Percentiles rank a stretch among this genome's conserved stretches.
Conservation (phyloP, 2,329 filamentous ascomycete species). For the Pyrenochaeta sp. region DNA sequence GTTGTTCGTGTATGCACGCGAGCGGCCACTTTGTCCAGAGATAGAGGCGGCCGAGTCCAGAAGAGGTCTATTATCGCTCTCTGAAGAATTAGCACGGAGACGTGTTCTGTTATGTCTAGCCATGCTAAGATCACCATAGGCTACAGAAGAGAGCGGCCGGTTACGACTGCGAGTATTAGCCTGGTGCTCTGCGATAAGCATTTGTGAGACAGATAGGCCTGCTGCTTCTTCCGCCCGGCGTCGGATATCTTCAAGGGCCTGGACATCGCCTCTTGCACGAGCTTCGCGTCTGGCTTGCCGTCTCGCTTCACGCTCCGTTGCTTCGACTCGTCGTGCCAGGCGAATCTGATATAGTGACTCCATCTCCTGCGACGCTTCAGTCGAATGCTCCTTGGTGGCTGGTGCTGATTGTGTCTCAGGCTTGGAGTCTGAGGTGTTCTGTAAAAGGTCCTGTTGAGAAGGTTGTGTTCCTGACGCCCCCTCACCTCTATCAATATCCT, state of each 20-base stretch:
- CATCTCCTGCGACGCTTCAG: constrained; percentile 71
- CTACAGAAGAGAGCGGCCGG: constrained; percentile 75
- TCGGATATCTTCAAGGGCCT: constrained; percentile 68
- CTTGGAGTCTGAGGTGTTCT: too few species aligned
- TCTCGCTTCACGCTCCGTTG: constrained; percentile 80
- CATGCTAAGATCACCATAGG: constrained; percentile 78
- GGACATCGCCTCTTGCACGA: constrained; percentile 72
- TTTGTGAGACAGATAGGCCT: constrained; percentile 51
- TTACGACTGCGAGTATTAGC: constrained; percentile 64
- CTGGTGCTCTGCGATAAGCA: constrained; percentile 67
- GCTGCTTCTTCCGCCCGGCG: constrained; percentile 58
- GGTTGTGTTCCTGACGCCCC: too few species aligned
- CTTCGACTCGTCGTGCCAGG: constrained; percentile 75
- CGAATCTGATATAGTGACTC: constrained; percentile 90
- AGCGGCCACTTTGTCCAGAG: constrained; percentile 39
- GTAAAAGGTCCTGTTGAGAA: too few species aligned
- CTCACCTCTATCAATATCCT: too few species aligned
- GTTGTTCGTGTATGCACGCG: constrained; percentile 36
- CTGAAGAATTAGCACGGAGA: constrained; percentile 74
- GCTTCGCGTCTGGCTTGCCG: constrained; percentile 75
- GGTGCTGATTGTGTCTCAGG: too few species aligned
- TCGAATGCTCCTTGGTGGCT: too few species aligned
- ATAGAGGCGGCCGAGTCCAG: constrained; percentile 77
- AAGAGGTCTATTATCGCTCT: constrained; percentile 75
- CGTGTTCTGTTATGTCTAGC: constrained; percentile 80